Percentiles rank a stretch among this genome's conserved stretches.
phyloP scores from a whole-genome alignment of 140 eudicot genomes.

The Bidens hawaiensis region DNA sequence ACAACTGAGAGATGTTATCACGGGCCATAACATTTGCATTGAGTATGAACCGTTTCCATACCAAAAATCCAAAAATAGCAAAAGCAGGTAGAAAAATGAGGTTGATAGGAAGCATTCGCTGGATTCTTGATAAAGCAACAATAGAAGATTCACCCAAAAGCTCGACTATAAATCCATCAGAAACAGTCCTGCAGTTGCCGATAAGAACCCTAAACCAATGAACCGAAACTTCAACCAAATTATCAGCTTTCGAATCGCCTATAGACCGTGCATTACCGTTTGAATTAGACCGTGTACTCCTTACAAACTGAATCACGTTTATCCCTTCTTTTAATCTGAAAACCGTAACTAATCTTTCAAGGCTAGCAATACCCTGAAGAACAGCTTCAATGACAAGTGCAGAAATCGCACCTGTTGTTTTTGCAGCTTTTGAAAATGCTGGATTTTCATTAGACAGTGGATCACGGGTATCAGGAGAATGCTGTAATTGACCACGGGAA shows the following conservation, averaged over 20 bases:
- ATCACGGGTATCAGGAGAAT: constrained; percentile 71
- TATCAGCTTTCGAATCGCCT: constrained; percentile 55
- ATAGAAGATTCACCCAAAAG: constrained; percentile 85
- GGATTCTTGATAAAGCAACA: constrained; percentile 79
- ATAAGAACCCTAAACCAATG: constrained; percentile 96
- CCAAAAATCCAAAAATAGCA: constrained; percentile 70
- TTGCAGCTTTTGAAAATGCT: constrained; percentile 56
- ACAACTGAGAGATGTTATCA: constrained; percentile 57
- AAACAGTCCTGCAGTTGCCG: constrained; percentile 83
- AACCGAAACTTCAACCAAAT: constrained; percentile 68
- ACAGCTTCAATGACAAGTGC: constrained; percentile 79
- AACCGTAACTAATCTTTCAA: constrained; percentile 85
- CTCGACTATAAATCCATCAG: constrained; percentile 81
- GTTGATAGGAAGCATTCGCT: constrained; percentile 63
- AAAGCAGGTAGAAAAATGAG: constrained; percentile 89
- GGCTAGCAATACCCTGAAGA: constrained; percentile 82
- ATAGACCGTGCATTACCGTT: constrained; percentile 73
- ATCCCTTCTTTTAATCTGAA: constrained; percentile 82
- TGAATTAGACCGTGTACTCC: constrained; percentile 59
- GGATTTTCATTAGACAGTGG: constrained; percentile 47
- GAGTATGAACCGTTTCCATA: constrained; percentile 71
- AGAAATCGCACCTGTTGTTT: constrained; percentile 68
- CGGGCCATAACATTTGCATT: constrained; percentile 45
- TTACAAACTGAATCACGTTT: constrained; percentile 69
- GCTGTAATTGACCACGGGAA: constrained; percentile 72